Conservation (phyloP, 73 alveolate genomes). For the Paramecium primaurelia region DNA sequence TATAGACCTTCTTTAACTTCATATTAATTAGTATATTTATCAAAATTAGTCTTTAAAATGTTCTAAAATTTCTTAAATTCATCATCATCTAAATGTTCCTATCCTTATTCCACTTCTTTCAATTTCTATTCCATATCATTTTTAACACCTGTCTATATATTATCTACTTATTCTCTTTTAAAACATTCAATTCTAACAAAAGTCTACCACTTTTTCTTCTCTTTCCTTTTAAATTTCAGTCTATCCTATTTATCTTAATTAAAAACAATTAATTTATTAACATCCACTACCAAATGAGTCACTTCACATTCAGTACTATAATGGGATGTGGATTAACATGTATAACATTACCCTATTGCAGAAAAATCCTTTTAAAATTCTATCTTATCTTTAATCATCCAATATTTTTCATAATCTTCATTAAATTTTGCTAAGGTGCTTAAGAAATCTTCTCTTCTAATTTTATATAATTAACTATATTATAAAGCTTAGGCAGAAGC, state of each 20-base stretch:
- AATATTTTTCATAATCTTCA: constrained; percentile 19
- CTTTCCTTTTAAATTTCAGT: not conserved
- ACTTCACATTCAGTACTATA: constrained; percentile 29
- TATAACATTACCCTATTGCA: not conserved
- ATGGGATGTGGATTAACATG: not conserved
- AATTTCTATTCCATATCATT: not conserved
- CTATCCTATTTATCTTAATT: not conserved
- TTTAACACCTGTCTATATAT: not conserved
- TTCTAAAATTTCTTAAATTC: not conserved
- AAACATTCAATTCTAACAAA: not conserved
- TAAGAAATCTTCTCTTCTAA: not conserved
- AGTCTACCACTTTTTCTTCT: not conserved
- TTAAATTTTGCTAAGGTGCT: not conserved
- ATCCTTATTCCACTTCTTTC: not conserved
- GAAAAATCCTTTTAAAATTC: not conserved
- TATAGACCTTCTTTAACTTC: not conserved
- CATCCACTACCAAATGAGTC: not conserved
- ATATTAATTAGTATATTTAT: not conserved
- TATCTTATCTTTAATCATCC: constrained; percentile 30
- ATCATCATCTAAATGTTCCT: not conserved
- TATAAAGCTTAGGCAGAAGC: constrained; percentile 2
- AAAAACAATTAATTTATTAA: not conserved
- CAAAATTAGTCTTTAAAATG: not conserved
- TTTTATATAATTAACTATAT: not conserved
- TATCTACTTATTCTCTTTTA: not conserved